Evolutionary conservation across 768 basidiomycete genomes (phyloP).

Genomic region (Galerina marginata): DNA sequence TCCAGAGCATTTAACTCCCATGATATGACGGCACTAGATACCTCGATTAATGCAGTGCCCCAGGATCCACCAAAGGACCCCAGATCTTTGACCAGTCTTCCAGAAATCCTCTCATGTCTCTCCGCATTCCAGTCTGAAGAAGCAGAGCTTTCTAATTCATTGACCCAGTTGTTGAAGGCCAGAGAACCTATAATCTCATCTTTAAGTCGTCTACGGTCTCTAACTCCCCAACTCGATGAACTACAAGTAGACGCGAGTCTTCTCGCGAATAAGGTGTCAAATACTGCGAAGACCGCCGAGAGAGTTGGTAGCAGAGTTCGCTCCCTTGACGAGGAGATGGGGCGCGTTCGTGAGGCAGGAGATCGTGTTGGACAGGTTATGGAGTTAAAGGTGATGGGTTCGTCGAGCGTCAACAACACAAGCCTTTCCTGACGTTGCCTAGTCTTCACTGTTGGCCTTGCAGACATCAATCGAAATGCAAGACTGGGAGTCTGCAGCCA

Average conservation of each 20-base stretch:
- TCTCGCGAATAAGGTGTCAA: slow-evolving; percentile 63
- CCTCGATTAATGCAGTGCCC: slow-evolving; percentile 1
- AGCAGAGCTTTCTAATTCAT: slow-evolving; percentile 72
- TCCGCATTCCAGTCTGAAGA: slow-evolving; percentile 81
- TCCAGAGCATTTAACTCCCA: no score
- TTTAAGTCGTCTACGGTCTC: slow-evolving; percentile 61
- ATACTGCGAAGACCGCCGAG: slow-evolving; percentile 81
- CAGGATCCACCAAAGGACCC: slow-evolving; percentile 35
- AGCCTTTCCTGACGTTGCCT: slow-evolving; percentile 1
- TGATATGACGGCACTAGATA: neutral
- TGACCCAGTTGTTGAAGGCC: slow-evolving; percentile 73
- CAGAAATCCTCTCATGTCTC: slow-evolving; percentile 76
- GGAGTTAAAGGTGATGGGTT: slow-evolving; percentile 80
- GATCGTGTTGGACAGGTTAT: slow-evolving; percentile 93
- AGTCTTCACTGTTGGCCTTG: slow-evolving; percentile 47
- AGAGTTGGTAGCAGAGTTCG: slow-evolving; percentile 92
- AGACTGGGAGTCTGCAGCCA: slow-evolving; percentile 96
- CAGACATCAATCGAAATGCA: slow-evolving; percentile 82
- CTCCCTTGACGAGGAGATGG: slow-evolving; percentile 91
- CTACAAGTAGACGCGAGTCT: slow-evolving; percentile 60
- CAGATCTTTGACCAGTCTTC: slow-evolving; percentile 59
- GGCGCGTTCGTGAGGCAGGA: slow-evolving; percentile 84
- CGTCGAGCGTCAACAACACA: slow-evolving; percentile 2
- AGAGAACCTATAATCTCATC: slow-evolving; percentile 69
- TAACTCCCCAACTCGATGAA: slow-evolving; percentile 68